These are phyloP conservation scores for Psilocybe cubensis DNA, from an alignment of 768 basidiomycete species.

Conservation along the genomic window DNA sequence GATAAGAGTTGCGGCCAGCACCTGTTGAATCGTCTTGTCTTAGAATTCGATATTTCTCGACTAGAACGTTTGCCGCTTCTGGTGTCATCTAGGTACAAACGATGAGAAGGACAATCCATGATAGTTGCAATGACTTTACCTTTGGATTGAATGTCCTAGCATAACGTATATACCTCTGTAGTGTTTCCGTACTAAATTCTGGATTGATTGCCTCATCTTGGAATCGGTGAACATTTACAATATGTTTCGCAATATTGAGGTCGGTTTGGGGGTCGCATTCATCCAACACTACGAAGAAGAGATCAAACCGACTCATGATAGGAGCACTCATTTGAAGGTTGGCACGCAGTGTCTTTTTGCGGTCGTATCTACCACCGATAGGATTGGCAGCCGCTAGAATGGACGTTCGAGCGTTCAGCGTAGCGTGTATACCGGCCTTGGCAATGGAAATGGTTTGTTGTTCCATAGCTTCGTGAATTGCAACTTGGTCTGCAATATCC, in stretches of 20 bases:
- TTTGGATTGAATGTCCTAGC: conserved; percentile 98
- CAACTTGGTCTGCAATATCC: conserved; percentile 98
- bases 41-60: conserved; percentile 92
- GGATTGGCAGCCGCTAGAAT: conserved; percentile 99
- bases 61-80: conserved; percentile 89
- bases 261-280: conserved; percentile 95
- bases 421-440: conserved; percentile 98
- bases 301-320: conserved; percentile 98
- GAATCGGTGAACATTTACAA: conserved; percentile 96
- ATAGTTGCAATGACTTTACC: conserved; percentile 43
- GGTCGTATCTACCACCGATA: conserved; percentile 94
- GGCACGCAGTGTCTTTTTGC: conserved; percentile 87
- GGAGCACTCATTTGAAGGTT: conserved; percentile 98
- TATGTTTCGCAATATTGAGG: conserved; percentile 92
- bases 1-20: conserved; percentile 87
- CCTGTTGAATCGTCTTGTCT: conserved; percentile 93
- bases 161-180: conserved; percentile 97
- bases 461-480: conserved; percentile 99
- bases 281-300: conserved; percentile 98
- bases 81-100: conserved; percentile 71
- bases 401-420: conserved; percentile 95
- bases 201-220: conserved; percentile 94
- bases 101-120: conserved; percentile 6
- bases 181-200: conserved; percentile 95
- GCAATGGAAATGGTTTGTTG: conserved; percentile 99